Conservation (phyloP, 2,329 filamentous ascomycete genomes). For the Raffaelea arxii region DNA sequence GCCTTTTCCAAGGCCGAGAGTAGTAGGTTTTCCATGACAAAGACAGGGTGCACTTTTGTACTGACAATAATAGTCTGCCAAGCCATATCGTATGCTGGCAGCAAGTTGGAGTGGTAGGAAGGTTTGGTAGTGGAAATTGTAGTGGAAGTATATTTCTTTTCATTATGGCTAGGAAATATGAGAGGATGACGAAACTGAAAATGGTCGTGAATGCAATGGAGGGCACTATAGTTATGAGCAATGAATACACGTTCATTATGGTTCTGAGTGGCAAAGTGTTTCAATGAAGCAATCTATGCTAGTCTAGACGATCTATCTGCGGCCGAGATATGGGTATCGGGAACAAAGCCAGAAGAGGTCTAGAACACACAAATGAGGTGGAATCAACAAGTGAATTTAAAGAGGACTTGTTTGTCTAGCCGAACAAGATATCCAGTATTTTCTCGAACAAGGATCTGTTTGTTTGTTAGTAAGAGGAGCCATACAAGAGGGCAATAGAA, state of each 20-base stretch:
- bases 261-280: neutral
- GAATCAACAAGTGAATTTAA: no score
- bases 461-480: neutral
- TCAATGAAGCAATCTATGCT: no score
- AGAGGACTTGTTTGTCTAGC: no score
- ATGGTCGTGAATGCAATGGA: no score
- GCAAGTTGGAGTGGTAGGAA: neutral
- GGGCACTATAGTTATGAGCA: no score
- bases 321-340: no score
- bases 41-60: neutral
- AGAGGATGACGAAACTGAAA: no score
- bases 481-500: neutral
- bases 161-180: no score
- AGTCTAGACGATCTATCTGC: no score
- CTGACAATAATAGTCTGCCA: neutral
- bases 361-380: no score
- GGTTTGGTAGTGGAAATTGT: neutral
- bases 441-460: neutral
- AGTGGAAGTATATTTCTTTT: neutral
- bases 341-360: no score
- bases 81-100: neutral
- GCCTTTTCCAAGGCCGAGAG: conserved; percentile 2
- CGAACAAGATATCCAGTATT: conserved; percentile 1
- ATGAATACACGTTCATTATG: no score
- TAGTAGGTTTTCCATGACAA: neutral